Percentiles rank a stretch among this genome's conserved stretches.
phyloP scores from a whole-genome alignment of 73 alveolate genomes.

The Breviolum minutum region DNA sequence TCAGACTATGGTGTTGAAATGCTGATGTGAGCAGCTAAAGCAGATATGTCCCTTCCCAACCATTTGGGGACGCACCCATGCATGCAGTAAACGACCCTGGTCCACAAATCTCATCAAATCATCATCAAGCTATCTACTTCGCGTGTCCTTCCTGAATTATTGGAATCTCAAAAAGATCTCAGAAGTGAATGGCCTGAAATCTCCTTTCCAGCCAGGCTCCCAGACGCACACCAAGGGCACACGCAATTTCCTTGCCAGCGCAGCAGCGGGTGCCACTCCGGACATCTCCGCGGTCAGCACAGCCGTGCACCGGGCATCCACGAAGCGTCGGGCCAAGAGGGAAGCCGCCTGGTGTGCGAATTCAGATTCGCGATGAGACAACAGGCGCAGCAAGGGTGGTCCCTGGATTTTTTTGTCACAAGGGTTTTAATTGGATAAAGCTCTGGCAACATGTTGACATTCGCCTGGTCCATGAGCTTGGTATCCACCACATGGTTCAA shows the following conservation, averaged over 20 bases:
- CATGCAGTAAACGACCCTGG: too few relatives aligned
- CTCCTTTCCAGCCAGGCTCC: background rate
- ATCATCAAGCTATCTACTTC: too few relatives aligned
- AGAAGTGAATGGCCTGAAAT: too few relatives aligned
- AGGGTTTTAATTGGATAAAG: too few relatives aligned
- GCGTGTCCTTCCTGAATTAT: too few relatives aligned
- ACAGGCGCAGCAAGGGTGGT: background rate
- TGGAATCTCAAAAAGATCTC: background rate
- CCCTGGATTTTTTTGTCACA: background rate
- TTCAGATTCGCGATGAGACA: background rate
- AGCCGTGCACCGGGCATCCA: background rate
- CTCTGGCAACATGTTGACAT: background rate
- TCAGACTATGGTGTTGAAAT: too few relatives aligned
- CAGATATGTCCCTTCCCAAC: too few relatives aligned
- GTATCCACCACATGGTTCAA: conserved; percentile 78
- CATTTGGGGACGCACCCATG: too few relatives aligned
- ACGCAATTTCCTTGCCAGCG: conserved; percentile 52
- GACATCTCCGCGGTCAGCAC: conserved; percentile 93
- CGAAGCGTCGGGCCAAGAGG: conserved; percentile 60
- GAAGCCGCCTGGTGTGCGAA: conserved; percentile 30
- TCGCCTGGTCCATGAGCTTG: conserved; percentile 70
- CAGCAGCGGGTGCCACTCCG: conserved; percentile 80
- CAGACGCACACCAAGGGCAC: conserved; percentile 81
- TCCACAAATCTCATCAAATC: too few relatives aligned
- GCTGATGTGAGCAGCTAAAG: too few relatives aligned